A percentile compares a stretch with the other conserved stretches of the same genome.
Evolutionary conservation across 208 protist species (phyloP).

Genomic region (Trypanosoma conorhini): DNA sequence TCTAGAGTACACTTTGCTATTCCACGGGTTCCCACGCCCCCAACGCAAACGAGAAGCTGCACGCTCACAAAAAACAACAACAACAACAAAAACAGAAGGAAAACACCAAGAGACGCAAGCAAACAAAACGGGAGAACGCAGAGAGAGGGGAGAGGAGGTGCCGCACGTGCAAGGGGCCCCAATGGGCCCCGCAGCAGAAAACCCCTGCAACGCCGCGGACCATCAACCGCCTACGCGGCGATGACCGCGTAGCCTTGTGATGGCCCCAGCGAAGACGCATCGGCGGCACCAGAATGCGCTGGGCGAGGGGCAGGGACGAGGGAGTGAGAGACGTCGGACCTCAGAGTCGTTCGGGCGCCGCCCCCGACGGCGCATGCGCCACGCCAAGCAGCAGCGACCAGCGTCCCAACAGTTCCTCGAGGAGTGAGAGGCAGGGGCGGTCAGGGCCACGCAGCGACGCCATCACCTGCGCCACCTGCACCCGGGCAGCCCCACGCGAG

Average conservation of each 20-base stretch:
- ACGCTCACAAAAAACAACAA: background rate
- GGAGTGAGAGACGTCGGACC: background rate
- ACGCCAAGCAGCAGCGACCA: slow-evolving; percentile 4
- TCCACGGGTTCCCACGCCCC: background rate
- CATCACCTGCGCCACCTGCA: background rate
- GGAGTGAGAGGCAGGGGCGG: background rate
- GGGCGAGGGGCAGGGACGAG: too few species aligned
- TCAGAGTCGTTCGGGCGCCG: slow-evolving; percentile 3
- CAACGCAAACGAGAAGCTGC: background rate
- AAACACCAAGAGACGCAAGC: too few species aligned
- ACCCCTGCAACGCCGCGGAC: too few species aligned
- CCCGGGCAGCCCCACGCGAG: background rate
- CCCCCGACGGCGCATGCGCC: background rate
- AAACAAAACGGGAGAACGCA: too few species aligned
- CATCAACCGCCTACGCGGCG: too few species aligned
- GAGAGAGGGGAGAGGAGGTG: too few species aligned
- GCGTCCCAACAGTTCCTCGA: slow-evolving; percentile 22
- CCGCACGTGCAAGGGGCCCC: too few species aligned
- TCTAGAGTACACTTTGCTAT: background rate
- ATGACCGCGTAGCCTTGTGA: too few species aligned
- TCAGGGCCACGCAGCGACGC: background rate
- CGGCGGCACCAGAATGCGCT: too few species aligned
- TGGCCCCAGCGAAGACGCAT: too few species aligned
- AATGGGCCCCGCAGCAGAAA: too few species aligned
- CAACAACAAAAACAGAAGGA: background rate